Base-by-base conservation (phyloP, 208 protist genomes). In the Endotrypanum monterogeii region DNA sequence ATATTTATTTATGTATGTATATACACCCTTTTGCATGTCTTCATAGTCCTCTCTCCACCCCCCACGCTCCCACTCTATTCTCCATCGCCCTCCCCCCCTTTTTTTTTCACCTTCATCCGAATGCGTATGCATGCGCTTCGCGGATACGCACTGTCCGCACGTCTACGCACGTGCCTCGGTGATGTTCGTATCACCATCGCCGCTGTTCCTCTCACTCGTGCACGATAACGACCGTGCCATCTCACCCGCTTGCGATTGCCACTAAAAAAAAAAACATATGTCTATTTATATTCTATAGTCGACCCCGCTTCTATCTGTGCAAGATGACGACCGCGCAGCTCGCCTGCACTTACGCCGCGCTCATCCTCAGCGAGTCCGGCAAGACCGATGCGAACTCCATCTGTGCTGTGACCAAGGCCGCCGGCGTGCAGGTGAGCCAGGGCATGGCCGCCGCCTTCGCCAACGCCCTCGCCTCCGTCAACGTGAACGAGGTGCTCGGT, bases 281-380 rank as follows among this genome's bases (percentile, higher is more conserved):
- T 35, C 1, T 35, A 46, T n/a, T 28, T 20, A 41, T 16, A 25
- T n/a, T n/a, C n/a, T n/a, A n/a, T n/a, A 18, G 41, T 28, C 20
- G 20, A 18, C 2, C 30, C 48, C 14, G 3, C 8, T 16, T 66
- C 32, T 51, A 1, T 50, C 23, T 66, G 61, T 66, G 32, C 16
- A 23, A 23, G 35, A 66, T 71, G 71, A 46, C 71, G 25, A 92
- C 67, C 69, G 78, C 88, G 65, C 95, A 98, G 83, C 93, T 98
- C 65, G 96, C 96, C n/a, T 98, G 96, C 90, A 90, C 90, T 32
- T 98, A 98, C 90, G 92, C 97, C 79, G 89, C 95, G 69, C 87
- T 99, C 65, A 94, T 98, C 83, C 93, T 99, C 54, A 87, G 88
- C 78, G 97, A 98, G 83, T 89, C 87, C 76, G 90, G 92, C 73